These are phyloP conservation scores for Discostella stelligeroides DNA, from an alignment of 108 stramenopile genomes.

Conservation along the genomic window DNA sequence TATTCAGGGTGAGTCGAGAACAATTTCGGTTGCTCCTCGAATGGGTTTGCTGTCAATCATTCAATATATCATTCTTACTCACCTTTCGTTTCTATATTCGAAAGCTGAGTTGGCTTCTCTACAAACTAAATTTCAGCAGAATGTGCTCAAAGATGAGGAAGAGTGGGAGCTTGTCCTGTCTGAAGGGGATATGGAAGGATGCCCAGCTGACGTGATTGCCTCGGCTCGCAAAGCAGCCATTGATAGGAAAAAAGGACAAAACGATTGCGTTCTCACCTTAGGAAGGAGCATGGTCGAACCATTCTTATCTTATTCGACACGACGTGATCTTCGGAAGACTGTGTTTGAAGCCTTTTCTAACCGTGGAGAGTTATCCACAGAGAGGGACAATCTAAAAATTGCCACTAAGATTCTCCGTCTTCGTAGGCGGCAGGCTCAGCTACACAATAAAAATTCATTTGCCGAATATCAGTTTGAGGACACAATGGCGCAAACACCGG, in stretches of 20 bases:
- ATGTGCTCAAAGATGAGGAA: constrained; percentile 78
- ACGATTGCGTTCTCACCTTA: constrained; percentile 71
- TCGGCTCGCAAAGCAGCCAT: constrained; percentile 68
- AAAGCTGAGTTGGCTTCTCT: constrained; percentile 66
- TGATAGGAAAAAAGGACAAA: constrained; percentile 53
- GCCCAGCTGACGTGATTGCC: constrained; percentile 31
- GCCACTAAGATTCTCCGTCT: constrained; percentile 64
- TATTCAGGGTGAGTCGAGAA: constrained; percentile 53
- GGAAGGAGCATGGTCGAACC: constrained; percentile 76
- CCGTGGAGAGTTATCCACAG: constrained; percentile 61
- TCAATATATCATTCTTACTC: no score
- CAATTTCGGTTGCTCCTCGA: no score
- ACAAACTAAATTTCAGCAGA: constrained; percentile 34
- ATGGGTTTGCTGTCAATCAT: no score
- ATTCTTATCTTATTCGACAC: constrained; percentile 60
- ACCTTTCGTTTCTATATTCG: background rate
- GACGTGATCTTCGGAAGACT: constrained; percentile 63
- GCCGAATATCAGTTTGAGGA: constrained; percentile 74
- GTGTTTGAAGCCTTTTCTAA: constrained; percentile 66
- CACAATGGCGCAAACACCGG: constrained; percentile 79
- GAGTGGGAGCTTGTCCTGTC: constrained; percentile 63
- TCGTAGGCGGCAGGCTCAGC: constrained; percentile 58
- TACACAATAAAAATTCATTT: constrained; percentile 64
- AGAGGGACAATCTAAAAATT: constrained; percentile 68
- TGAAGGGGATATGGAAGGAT: constrained; percentile 5